Conservation (phyloP, 768 basidiomycete species). For the Trametes sanguinea region DNA sequence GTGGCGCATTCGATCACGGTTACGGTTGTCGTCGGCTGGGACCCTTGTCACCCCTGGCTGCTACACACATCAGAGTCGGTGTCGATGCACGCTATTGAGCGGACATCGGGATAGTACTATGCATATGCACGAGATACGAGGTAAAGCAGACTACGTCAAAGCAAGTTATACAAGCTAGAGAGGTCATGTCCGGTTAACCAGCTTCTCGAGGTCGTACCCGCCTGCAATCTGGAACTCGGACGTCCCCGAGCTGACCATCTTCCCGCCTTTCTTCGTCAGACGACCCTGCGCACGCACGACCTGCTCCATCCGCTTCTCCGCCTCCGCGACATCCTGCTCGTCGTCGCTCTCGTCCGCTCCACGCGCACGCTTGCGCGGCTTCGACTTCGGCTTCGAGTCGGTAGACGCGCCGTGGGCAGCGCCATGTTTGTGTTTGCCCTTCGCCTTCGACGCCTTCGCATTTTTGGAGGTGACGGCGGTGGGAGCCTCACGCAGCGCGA, state of each 20-base stretch:
- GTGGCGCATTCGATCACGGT: conserved; percentile 21
- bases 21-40: not conserved
- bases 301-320: conserved; percentile 84
- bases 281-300: conserved; percentile 84
- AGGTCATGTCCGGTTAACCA: conserved; percentile 40
- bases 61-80: not conserved
- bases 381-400: not conserved
- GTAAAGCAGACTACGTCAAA: no score
- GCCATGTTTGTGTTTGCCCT: conserved; percentile 19
- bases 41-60: conserved; percentile 15
- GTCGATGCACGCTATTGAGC: no score
- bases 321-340: conserved; percentile 43
- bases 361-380: conserved; percentile 6
- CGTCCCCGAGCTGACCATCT: conserved; percentile 65
- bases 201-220: conserved; percentile 59
- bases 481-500: conserved; percentile 87
- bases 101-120: no score
- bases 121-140: no score
- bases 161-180: not conserved
- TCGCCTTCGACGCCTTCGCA: conserved; percentile 15
- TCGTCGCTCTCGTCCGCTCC: conserved; percentile 26
- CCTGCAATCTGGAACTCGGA: conserved; percentile 79
- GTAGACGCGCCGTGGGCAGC: conserved; percentile 2
- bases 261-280: conserved; percentile 76
- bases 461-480: conserved; percentile 35